Evolutionary conservation across 2,329 filamentous ascomycete species (phyloP), one percentile per base, ranked within the genome.

Genomic region (Neospermospora avenae): DNA sequence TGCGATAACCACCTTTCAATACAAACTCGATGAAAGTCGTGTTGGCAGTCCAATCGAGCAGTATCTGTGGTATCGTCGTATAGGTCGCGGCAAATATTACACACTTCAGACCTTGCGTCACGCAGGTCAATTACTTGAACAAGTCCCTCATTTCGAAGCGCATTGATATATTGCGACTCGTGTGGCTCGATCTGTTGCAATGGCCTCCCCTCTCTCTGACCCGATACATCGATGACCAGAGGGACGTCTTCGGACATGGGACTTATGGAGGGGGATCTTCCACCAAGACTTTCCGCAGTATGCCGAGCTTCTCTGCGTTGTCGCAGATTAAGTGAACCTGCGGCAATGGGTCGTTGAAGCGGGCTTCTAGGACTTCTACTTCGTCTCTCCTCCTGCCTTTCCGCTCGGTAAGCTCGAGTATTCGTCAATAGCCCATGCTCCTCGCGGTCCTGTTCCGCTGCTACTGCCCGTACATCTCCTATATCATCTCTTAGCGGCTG

Each of bases 221-320:
- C 41, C 22, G 41, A 42, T 42, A 42, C 41, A 42, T 42, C 18
- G 22, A 42, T 42, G 22, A 42, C 41, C 22, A 42, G 22, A 18
- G 41, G 41, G 41, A 49, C 22, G 14, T 49, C 22, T 49, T 49
- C 22, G 45, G 45, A 34, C 45, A 49, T 49, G 16, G 45, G 45
- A 20, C 45, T 49, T n/a, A 49, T 28, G 25, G 45, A 31, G 11
- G 45, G 45, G 31, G 45, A 22, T 24, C n/a, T 25, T 49, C 22
- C 28, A 49, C 45, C 22, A 31, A 49, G 45, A 49, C 45, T 49
- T 49, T 49, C 22, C 45, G 45, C 45, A 22, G 45, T 25, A 49
- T 49, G 45, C 31, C 45, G 45, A 49, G 45, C 25, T 49, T 49
- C 45, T 49, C 22, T 49, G 45, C 45, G 45, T 49, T 49, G 45